Percentiles rank a stretch among this genome's conserved stretches.
These are phyloP conservation scores for Colletotrichum musae DNA, from an alignment of 2,329 filamentous ascomycete species.

Conservation along the genomic window DNA sequence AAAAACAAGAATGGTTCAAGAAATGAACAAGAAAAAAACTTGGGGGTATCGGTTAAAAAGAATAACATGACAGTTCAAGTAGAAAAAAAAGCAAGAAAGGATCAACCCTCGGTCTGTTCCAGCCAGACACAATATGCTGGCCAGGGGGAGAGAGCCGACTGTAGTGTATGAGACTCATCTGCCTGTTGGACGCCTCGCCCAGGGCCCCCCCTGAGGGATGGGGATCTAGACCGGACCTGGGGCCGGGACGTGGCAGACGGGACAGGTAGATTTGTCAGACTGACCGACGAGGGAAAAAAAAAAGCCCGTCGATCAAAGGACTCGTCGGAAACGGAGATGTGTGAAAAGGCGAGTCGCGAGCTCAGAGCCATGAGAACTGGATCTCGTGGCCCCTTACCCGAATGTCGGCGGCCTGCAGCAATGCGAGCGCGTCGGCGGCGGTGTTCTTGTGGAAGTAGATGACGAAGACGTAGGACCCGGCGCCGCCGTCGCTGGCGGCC, in stretches of 20 bases:
- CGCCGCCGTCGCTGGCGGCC: slow-evolving; percentile 28
- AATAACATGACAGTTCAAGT: slow-evolving; percentile 16
- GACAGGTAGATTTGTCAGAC: neutral
- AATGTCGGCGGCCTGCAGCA: slow-evolving; percentile 36
- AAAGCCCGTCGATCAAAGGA: too few relatives aligned
- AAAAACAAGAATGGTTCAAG: neutral
- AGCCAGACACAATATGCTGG: slow-evolving; percentile 19
- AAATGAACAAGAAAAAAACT: neutral
- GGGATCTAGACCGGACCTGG: too few relatives aligned
- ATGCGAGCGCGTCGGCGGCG: slow-evolving; percentile 35
- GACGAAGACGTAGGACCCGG: slow-evolving; percentile 28
- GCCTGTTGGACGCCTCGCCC: too few relatives aligned
- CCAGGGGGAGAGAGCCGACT: neutral
- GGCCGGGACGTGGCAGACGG: neutral
- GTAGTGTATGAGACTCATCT: too few relatives aligned
- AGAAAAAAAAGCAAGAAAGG: slow-evolving; percentile 26
- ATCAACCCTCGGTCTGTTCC: slow-evolving; percentile 33
- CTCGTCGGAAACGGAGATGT: neutral
- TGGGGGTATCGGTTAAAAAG: slow-evolving; percentile 15
- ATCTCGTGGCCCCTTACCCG: slow-evolving; percentile 36
- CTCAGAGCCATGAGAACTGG: slow-evolving; percentile 39
- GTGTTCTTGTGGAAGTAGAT: slow-evolving; percentile 39
- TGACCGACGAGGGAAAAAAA: too few relatives aligned
- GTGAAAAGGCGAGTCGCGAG: neutral
- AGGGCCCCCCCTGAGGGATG: too few relatives aligned